Evolutionary conservation across 1,139 yeast genomes (phyloP).

Genomic region (Hyphopichia wangnamkhiaoensis): DNA sequence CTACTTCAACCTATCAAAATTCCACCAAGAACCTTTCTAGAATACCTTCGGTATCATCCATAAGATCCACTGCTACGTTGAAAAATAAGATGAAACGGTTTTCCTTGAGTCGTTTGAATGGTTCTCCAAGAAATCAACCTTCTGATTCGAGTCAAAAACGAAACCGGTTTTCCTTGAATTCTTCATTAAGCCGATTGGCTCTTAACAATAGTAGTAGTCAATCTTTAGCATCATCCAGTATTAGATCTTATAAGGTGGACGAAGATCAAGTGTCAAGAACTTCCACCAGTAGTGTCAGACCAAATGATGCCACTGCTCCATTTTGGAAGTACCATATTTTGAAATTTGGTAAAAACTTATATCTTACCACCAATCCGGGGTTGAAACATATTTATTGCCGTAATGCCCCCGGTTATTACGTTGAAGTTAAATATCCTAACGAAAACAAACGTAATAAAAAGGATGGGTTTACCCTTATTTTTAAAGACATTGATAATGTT

Average conservation of each 20-base stretch:
- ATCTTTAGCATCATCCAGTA: conserved; percentile 4
- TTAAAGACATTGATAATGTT: conserved; percentile 25
- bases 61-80: background rate
- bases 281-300: background rate
- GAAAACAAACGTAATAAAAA: conserved; percentile 8
- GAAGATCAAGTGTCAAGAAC: background rate
- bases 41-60: background rate
- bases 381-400: conserved; percentile 55
- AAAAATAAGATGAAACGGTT: conserved; percentile 11
- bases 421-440: conserved; percentile 33
- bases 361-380: conserved; percentile 62
- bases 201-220: conserved; percentile 1
- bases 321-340: conserved; percentile 66
- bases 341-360: conserved; percentile 49
- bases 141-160: conserved; percentile 5
- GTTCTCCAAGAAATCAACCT: background rate
- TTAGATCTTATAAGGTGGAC: background rate
- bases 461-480: conserved; percentile 33
- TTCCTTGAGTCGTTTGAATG: conserved; percentile 13
- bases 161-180: conserved; percentile 6
- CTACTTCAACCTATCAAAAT: background rate
- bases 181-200: conserved; percentile 8
- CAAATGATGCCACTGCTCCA: conserved; percentile 14
- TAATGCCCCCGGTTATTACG: conserved; percentile 57
- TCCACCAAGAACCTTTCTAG: background rate